Evolutionary conservation across 2,329 filamentous ascomycete genomes (phyloP), one percentile per base, ranked within the genome.

Genomic region (Lachnellula cervina): DNA sequence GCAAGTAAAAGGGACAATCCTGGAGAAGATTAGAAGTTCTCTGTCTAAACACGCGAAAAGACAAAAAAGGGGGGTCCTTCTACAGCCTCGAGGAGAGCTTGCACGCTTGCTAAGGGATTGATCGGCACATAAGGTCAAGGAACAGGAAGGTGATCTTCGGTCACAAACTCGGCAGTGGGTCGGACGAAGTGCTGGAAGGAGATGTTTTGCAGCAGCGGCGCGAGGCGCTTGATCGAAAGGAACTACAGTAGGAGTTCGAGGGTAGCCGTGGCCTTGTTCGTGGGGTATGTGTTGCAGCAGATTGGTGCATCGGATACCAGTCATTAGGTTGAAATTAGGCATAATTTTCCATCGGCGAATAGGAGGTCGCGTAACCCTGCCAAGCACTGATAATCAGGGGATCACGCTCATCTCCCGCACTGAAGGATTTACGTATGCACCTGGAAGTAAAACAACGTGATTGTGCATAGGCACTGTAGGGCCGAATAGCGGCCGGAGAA

Each of bases 301-400:
- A 50, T 50, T 50, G 37, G 46, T 43, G 46, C 34, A 21, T 40
- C n/a, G 47, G 17, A 32, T 53, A 46, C 47, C 51, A 51, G 51
- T 57, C 55, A 57, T 46, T 42, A 54, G 55, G 55, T 43, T 54
- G 47, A 34, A 49, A 46, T 52, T 49, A 46, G 43, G 19, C 32
- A 14, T 28, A 19, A 47, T 55, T 43, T 23, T 51, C 11, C 37
- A 14, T 19, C 21, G 35, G 43, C 54, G 28, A 52, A 49, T 56
- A 43, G 32, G 35, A 48, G 8, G n/a, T 23, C 32, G 7, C 17
- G n/a, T 35, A 49, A 44, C 23, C 42, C 43, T 55, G 25, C 25
- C 47, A 47, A 37, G 19, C 19, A 21, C 11, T 34, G 54, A 56
- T 56, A 38, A 40, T 40, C 54, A 56, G 54, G 54, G 44, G 19